Base-by-base conservation (phyloP, 805 yeast genomes). In the Wickerhamiella cacticola region DNA sequence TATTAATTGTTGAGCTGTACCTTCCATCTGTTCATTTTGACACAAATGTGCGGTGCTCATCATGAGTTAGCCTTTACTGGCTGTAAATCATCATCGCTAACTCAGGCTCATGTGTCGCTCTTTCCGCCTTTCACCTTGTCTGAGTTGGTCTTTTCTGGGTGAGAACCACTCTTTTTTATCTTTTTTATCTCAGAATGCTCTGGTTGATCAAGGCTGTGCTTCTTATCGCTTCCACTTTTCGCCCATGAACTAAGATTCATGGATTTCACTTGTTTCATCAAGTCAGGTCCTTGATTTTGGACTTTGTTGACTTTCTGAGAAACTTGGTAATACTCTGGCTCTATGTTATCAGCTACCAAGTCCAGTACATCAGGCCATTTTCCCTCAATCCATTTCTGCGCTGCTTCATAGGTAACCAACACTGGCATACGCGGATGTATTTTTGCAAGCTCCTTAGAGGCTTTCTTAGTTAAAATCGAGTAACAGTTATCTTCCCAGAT, bases 351-450 rank as follows among this genome's bases (percentile, higher is more conserved):
- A 24, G 68, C 64, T 45, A 82, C 61, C 10, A 70, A 56, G 1
- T 62, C 56, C 1, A 68, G 68, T 19, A 78, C 52, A 1, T 65
- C 67, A 29, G 86, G 62, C 95, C 95, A 88, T 3, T 59, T 56
- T 3, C 52, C 56, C 2, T 70, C 59, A 74, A 88, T 78, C 35
- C 71, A 74, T n/a, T 66, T 54, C 0, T 78, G 63, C 0, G 74
- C 78, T 2, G 53, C 55, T n/a, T 54, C 58, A 0, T 85, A 83
- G 24, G 67, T 70, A 5, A 86, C 48, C 12, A 85, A 71, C 1
- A 82, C 68, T 0, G 96, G 96, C 77, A 85, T 84, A 22, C 96
- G 68, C 1, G 66, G 63, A 60, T 88, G 96, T 2, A 88, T 62
- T 82, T 86, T 80, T 38, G 67, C 62, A 52, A 87, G 53, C 41